Conservation (phyloP, 352 stramenopile genomes). For the Phytopythium vexans region DNA sequence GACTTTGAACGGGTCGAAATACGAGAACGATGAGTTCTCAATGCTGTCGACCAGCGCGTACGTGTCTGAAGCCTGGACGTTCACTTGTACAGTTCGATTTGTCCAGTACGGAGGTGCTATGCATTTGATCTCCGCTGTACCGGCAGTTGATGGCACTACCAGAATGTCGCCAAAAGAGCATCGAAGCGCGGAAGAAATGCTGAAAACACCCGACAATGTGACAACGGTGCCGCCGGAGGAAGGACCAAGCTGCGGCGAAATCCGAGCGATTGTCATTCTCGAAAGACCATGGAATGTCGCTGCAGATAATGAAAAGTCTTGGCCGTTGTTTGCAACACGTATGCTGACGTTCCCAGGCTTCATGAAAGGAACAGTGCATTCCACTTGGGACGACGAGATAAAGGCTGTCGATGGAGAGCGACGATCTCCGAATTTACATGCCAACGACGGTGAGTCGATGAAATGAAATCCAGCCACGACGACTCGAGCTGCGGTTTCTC, state of each 20-base stretch:
- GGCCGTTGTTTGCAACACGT: slow-evolving; percentile 54
- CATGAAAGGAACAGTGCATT: slow-evolving; percentile 55
- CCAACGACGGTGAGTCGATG: slow-evolving; percentile 32
- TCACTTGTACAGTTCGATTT: slow-evolving; percentile 13
- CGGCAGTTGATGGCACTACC: slow-evolving; percentile 15
- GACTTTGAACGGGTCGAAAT: slow-evolving; percentile 19
- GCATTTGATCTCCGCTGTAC: slow-evolving; percentile 31
- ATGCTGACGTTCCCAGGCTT: slow-evolving; percentile 33
- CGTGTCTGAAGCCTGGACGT: slow-evolving; percentile 21
- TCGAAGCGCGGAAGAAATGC: slow-evolving; percentile 19
- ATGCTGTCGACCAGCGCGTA: slow-evolving; percentile 17
- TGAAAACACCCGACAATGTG: slow-evolving; percentile 34
- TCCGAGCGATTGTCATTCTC: slow-evolving; percentile 28
- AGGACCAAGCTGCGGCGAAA: slow-evolving; percentile 27
- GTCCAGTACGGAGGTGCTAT: slow-evolving; percentile 14
- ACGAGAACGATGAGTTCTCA: slow-evolving; percentile 16
- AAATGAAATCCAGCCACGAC: slow-evolving; percentile 49
- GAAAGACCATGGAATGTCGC: slow-evolving; percentile 25
- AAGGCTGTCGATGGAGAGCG: slow-evolving; percentile 24
- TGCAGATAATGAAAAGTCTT: slow-evolving; percentile 32
- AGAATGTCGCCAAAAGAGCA: slow-evolving; percentile 38
- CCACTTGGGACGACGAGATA: slow-evolving; percentile 38
- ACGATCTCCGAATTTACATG: slow-evolving; percentile 42
- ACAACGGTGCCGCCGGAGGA: slow-evolving; percentile 38
- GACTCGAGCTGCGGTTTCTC: slow-evolving; percentile 11